Evolutionary conservation across 176 grass and related monocot species (phyloP).

Genomic region (Triticum dicoccoides): DNA sequence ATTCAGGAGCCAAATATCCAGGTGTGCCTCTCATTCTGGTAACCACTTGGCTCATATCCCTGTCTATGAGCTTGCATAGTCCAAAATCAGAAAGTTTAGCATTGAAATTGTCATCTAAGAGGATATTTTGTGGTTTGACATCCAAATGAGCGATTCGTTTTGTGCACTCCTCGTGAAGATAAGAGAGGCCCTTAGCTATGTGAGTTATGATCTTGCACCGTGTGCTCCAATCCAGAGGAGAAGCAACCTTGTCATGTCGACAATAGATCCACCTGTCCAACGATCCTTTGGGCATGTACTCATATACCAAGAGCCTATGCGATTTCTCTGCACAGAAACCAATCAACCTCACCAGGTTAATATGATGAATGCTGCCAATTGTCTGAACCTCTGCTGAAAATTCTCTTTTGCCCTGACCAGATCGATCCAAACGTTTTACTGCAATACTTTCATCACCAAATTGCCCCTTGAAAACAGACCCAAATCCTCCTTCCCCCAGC

Average conservation of each 20-base stretch:
- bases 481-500: background rate
- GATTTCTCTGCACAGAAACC: background rate
- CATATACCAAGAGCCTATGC: background rate
- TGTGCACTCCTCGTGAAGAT: background rate
- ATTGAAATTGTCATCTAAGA: background rate
- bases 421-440: background rate
- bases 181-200: background rate
- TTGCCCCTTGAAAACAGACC: background rate
- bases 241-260: background rate
- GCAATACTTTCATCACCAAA: background rate
- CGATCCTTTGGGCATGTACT: slow-evolving; percentile 17
- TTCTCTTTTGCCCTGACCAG: background rate
- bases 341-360: background rate
- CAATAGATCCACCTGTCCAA: background rate
- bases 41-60: slow-evolving; percentile 7
- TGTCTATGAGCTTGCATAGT: background rate
- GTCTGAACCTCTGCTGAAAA: background rate
- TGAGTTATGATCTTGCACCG: background rate
- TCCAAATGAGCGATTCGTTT: slow-evolving; percentile 3
- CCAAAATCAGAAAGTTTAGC: slow-evolving; percentile 4
- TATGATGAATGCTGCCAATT: background rate
- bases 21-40: slow-evolving; percentile 5
- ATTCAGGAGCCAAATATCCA: slow-evolving; percentile 4
- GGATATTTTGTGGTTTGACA: slow-evolving; percentile 3
- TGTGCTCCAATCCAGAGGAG: background rate